phyloP scores from a whole-genome alignment of 2,329 filamentous ascomycete genomes.

The Fusarium bactridioides region DNA sequence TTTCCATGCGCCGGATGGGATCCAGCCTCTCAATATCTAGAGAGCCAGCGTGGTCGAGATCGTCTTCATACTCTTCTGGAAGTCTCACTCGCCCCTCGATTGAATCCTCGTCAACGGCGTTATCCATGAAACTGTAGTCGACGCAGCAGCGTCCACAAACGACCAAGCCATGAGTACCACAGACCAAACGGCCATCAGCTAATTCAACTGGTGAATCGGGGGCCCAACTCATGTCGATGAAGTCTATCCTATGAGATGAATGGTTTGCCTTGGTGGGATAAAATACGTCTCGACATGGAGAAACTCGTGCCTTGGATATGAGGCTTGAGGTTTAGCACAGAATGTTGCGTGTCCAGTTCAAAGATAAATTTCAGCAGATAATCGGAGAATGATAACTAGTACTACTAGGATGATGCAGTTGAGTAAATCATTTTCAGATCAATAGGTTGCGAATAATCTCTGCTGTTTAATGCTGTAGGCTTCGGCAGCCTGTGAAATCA shows the following conservation, averaged over 20 bases:
- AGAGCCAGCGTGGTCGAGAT: not conserved
- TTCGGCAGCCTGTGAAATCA: too few species aligned
- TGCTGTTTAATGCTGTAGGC: too few species aligned
- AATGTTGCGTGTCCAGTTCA: rapidly evolving
- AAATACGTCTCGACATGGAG: too few species aligned
- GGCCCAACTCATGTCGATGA: not conserved
- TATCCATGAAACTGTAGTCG: constrained; percentile 49
- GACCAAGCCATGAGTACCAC: constrained; percentile 45
- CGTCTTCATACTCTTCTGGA: not conserved
- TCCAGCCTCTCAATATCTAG: not conserved
- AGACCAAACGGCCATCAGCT: constrained; percentile 48
- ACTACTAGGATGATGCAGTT: not conserved
- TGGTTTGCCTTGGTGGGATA: not conserved
- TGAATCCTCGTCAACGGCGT: constrained; percentile 22
- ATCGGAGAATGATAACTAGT: too few species aligned
- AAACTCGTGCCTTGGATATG: not conserved
- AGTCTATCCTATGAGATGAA: not conserved
- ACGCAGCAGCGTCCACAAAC: constrained; percentile 45
- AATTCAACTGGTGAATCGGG: constrained; percentile 33
- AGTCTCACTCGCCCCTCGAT: not conserved
- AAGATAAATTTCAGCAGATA: too few species aligned
- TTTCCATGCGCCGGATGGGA: not conserved
- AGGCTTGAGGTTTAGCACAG: not conserved
- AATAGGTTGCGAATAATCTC: not conserved
- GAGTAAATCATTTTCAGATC: rapidly evolving